Evolutionary conservation across 176 grass and related monocot species (phyloP).

Genomic region (Hordeum vulgare): MorexV3_pseudomolecules_assembly NC_058519.1:226026361-226026860

Average conservation of each 20-base stretch:
- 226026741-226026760: conserved; percentile 78
- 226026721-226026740: conserved; percentile 52
- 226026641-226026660: conserved; percentile 55
- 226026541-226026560: not conserved
- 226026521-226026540: too few species aligned
- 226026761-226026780: conserved; percentile 55
- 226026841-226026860: not conserved
- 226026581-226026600: not conserved
- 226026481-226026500: too few species aligned
- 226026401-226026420: too few species aligned
- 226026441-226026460: too few species aligned
- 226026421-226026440: too few species aligned
- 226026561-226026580: not conserved
- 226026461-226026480: too few species aligned
- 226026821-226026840: not conserved
- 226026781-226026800: conserved; percentile 71
- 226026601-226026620: conserved; percentile 66
- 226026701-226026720: conserved; percentile 35
- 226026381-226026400: too few species aligned
- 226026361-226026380: not conserved
- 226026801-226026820: not conserved
- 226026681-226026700: conserved; percentile 61
- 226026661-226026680: conserved; percentile 53
- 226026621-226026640: conserved; percentile 67
- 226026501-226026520: too few species aligned